Conservation (phyloP, 805 yeast species). For the Schwanniomyces yamadae region DNA sequence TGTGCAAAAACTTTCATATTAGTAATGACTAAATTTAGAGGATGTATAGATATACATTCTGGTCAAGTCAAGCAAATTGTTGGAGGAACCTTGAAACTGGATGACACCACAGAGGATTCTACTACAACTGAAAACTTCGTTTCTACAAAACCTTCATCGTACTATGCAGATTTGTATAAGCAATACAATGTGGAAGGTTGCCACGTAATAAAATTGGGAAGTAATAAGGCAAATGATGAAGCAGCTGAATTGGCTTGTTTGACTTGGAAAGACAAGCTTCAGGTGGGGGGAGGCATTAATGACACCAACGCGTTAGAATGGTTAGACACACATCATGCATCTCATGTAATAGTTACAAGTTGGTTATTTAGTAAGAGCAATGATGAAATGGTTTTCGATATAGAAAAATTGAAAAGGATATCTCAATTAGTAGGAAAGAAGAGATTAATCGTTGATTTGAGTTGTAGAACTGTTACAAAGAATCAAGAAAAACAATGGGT, state of each 20-base stretch:
- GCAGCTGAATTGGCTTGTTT: slow-evolving; percentile 77
- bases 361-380: slow-evolving; percentile 76
- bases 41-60: slow-evolving; percentile 92
- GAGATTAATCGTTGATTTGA: slow-evolving; percentile 80
- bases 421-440: slow-evolving; percentile 58
- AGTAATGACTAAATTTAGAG: slow-evolving; percentile 81
- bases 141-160: slow-evolving; percentile 68
- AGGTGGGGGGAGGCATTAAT: slow-evolving; percentile 92
- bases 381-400: slow-evolving; percentile 42
- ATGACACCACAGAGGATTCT: slow-evolving; percentile 40
- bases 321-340: slow-evolving; percentile 70
- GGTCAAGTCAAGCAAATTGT: slow-evolving; percentile 97
- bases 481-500: slow-evolving; percentile 56
- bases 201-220: slow-evolving; percentile 91
- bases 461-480: slow-evolving; percentile 57
- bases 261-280: slow-evolving; percentile 73
- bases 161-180: slow-evolving; percentile 71
- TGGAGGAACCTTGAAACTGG: slow-evolving; percentile 77
- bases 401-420: slow-evolving; percentile 52
- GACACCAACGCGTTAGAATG: slow-evolving; percentile 70
- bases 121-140: slow-evolving; percentile 62
- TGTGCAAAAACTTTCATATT: no score
- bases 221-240: slow-evolving; percentile 67
- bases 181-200: slow-evolving; percentile 64
- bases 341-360: slow-evolving; percentile 88